phyloP scores from a whole-genome alignment of 371 early-diverging fungal species.

The Mucor ambiguus region DNA sequence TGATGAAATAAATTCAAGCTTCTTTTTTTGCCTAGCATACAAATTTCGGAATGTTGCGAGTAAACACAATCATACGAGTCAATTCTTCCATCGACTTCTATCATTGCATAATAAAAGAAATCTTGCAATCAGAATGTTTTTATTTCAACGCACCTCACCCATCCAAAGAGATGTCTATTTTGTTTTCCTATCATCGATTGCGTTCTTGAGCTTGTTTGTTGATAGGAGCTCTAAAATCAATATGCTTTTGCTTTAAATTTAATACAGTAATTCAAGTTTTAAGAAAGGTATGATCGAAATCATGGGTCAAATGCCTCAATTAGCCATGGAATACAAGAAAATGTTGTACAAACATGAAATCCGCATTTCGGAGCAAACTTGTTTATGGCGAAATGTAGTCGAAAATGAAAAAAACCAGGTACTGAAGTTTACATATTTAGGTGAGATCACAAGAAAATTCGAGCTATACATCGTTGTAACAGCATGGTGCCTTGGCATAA shows the following conservation, averaged over 20 bases:
- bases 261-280: not conserved
- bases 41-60: not conserved
- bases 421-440: not conserved
- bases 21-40: not conserved
- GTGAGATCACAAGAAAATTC: not conserved
- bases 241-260: not conserved
- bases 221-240: not conserved
- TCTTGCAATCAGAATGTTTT: not conserved
- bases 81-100: not conserved
- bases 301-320: constrained; percentile 3
- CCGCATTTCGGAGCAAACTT: not conserved
- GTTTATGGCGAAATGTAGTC: not conserved
- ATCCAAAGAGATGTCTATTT: too few relatives aligned
- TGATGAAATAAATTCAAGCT: not conserved
- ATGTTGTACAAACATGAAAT: not conserved
- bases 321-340: not conserved
- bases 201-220: not conserved
- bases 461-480: not conserved
- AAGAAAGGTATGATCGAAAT: not conserved
- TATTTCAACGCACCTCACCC: not conserved
- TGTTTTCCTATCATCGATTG: not conserved
- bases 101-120: not conserved
- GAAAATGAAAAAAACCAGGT: not conserved
- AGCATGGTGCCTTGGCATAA: not conserved
- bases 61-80: not conserved